Evolutionary conservation across 108 stramenopile species (phyloP).

Genomic region (Cyclotella kingstonii): DNA sequence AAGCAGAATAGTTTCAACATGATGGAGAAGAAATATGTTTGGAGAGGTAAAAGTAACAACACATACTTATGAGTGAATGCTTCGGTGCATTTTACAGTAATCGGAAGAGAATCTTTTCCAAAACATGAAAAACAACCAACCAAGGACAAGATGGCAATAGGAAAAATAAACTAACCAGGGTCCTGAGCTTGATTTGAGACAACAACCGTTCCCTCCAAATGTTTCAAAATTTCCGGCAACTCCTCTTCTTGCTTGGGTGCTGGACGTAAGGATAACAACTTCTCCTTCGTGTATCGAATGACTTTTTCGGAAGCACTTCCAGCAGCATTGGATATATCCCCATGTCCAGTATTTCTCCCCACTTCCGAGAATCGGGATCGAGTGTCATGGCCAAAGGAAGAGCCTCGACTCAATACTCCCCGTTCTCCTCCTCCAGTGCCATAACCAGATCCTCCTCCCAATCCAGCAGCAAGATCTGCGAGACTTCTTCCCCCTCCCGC

Average conservation of each 20-base stretch:
- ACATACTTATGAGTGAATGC: neutral
- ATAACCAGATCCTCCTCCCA: neutral
- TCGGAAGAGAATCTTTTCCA: neutral
- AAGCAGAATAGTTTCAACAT: neutral
- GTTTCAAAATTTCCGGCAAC: slow-evolving; percentile 43
- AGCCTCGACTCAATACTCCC: neutral
- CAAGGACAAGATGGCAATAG: neutral
- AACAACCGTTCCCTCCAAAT: slow-evolving; percentile 57
- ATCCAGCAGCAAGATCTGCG: slow-evolving; percentile 4
- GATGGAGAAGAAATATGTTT: neutral
- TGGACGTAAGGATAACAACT: slow-evolving; percentile 68
- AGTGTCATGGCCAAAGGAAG: neutral
- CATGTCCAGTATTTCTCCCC: neutral
- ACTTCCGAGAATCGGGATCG: slow-evolving; percentile 6
- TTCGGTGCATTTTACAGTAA: neutral
- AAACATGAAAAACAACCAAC: slow-evolving; percentile 8
- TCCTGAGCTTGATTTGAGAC: slow-evolving; percentile 60
- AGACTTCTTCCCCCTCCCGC: neutral
- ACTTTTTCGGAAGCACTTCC: slow-evolving; percentile 50
- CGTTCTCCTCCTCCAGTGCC: slow-evolving; percentile 8
- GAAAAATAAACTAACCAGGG: slow-evolving; percentile 56
- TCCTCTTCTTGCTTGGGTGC: slow-evolving; percentile 23
- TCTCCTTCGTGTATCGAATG: slow-evolving; percentile 76
- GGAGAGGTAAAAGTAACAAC: neutral
- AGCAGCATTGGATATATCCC: slow-evolving; percentile 2